phyloP scores from a whole-genome alignment of 2,329 filamentous ascomycete genomes.

The Xylaria sp. region DNA sequence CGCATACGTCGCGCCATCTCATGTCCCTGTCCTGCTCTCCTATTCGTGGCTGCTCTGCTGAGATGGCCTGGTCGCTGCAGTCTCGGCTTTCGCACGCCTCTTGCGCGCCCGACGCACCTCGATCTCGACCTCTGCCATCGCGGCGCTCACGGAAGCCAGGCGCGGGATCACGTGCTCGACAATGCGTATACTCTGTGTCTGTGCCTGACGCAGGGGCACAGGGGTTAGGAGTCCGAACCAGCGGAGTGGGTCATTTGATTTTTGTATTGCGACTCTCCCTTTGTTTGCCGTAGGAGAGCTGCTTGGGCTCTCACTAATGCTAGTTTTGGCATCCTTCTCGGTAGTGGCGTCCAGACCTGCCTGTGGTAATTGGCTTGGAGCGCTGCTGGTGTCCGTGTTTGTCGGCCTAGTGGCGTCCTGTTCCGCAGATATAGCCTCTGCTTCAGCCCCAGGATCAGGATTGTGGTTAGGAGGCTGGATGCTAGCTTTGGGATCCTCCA shows the following conservation, averaged over 20 bases:
- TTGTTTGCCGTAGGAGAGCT: conserved; percentile 24
- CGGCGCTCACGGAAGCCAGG: conserved; percentile 61
- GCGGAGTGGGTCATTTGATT: conserved; percentile 57
- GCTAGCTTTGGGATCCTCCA: conserved; percentile 14
- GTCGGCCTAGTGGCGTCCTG: conserved; percentile 2
- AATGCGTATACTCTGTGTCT: conserved; percentile 60
- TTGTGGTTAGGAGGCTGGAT: not conserved
- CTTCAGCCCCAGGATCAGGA: not conserved
- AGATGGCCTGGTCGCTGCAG: conserved; percentile 35
- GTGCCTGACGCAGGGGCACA: conserved; percentile 60
- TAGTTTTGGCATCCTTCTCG: not conserved
- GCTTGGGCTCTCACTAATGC: not conserved
- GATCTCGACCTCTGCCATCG: conserved; percentile 70
- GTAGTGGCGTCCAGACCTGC: not conserved
- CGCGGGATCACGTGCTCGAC: conserved; percentile 63
- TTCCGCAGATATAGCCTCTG: not conserved
- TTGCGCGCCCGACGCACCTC: conserved; percentile 68
- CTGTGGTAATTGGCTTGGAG: not conserved
- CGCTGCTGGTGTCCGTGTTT: not conserved
- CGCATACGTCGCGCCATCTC: not conserved
- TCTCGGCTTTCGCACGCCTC: conserved; percentile 55
- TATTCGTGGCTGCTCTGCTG: conserved; percentile 11
- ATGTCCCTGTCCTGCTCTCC: not conserved
- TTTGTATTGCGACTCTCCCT: conserved; percentile 17
- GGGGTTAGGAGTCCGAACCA: conserved; percentile 64